Base-by-base conservation (phyloP, 331 rosid genomes). In the Erythrophleum ivorense region DNA sequence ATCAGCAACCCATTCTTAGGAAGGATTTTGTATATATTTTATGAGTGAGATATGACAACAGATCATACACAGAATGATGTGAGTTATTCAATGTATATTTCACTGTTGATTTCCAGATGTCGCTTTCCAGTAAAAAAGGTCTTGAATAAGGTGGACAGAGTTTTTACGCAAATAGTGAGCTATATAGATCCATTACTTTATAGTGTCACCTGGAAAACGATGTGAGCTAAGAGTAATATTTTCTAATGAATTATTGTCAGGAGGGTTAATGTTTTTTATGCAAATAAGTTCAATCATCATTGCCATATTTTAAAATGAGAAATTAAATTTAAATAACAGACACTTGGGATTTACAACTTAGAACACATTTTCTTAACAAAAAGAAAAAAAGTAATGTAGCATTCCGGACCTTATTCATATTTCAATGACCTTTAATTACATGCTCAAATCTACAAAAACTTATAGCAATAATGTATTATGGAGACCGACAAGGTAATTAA, bases 401-500 rank as follows among this genome's bases (percentile, higher is more conserved):
- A 45, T 45, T 6, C 41, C 41, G 5, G 46, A 43, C 46, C 46
- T 43, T 43, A 43, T 7, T 43, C 46, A 43, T 43, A 10, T 48
- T 10, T 9, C 12, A 48, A 9, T 48, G 12, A 48, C 2, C 52
- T 52, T 52, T 40, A 67, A 69, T 69, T 12, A 69, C n/a, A 19
- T 1, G 8, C 9, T 3, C 1, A 45, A 43, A 69, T 69, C 38
- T 43, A 19, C n/a, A 45, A 69, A 24, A 24, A 41, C 40, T 10
- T 7, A 36, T 6, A 36, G 80, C 59, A 15, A 40, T 75, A 83
- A 31, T 62, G 68, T 46, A 79, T 66, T 80, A 34, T 6, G 52
- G 64, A 65, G 71, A 36, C 87, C 82, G 85, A 84, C 87, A 84
- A 34, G 19, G 76, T 50, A 76, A 76, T 80, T 84, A 70, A 70